Evolutionary conservation across 345 rosid species (phyloP).

Genomic region (Salix arbutifolia): DNA sequence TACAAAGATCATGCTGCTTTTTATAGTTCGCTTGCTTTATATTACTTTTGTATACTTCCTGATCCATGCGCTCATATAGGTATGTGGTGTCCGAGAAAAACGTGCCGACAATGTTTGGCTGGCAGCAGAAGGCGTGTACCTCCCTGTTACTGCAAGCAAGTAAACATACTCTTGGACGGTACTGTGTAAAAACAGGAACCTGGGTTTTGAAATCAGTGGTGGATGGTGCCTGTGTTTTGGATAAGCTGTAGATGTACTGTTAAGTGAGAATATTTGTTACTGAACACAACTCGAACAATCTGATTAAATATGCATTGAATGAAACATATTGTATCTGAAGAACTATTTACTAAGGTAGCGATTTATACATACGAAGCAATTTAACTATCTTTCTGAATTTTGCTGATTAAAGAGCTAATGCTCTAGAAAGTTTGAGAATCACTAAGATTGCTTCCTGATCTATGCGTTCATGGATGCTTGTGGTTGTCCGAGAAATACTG

Average conservation of each 20-base stretch:
- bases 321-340: constrained; percentile 5
- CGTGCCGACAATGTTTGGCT: constrained; percentile 83
- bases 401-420: neutral
- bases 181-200: constrained; percentile 29
- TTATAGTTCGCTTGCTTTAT: neutral
- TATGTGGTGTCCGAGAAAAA: constrained; percentile 83
- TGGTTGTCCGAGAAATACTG: too few species aligned
- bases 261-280: constrained; percentile 3
- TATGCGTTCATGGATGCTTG: too few species aligned
- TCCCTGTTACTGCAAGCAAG: constrained; percentile 63
- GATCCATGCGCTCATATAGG: constrained; percentile 38
- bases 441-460: too few species aligned
- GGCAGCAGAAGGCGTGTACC: constrained; percentile 96
- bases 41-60: neutral
- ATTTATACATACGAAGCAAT: neutral
- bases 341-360: neutral
- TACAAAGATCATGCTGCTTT: neutral
- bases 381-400: neutral
- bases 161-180: constrained; percentile 17
- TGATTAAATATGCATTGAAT: neutral
- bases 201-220: constrained; percentile 34
- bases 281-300: neutral
- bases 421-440: neutral
- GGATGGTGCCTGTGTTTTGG: constrained; percentile 27
- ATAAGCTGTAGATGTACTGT: constrained; percentile 16